Evolutionary conservation across 176 grass and related monocot species (phyloP), one percentile per base, ranked within the genome.

Genomic region (Cenchrus americanus): DNA sequence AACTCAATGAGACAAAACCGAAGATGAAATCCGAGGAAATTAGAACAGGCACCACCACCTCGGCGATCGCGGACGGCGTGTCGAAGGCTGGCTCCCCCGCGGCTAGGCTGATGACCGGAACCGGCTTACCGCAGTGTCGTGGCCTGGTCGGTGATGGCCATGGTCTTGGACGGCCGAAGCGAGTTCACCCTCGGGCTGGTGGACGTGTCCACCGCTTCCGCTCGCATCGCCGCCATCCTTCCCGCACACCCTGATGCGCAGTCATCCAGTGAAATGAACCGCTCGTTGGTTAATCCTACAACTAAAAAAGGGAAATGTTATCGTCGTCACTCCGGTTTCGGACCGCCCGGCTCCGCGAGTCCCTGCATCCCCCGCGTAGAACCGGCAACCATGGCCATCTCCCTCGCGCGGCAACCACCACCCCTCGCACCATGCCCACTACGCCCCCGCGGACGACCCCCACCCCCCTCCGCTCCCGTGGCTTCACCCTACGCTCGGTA

Each of bases 111-210:
- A 94, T 94, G 50, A 91, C 92, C 26, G 94, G 92, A 74, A 27
- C 92, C 92, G 43, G 94, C 87, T 86, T 92, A 92, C 8, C 87
- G 83, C 79, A 97, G 87, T 17, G 88, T 86, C 30, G 77, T 97
- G 52, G 94, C 94, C 70, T 90, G 90, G 71, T 97, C 94, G 42
- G 92, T 92, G 84, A 97, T 92, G 65, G 85, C 92, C 90, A 97
- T 94, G 50, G 94, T 97, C 90, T 97, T 97, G 30, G 94, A 97
- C 7, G 90, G 88, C 66, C 86, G 89, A 6, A 97, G 76, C 63
- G 94, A 80, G 63, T 75, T 94, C 77, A 97, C 94, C 72, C 85
- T 87, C 23, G 94, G 92, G 67, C 82, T 94, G 55, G 92, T 94
- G 27, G 94, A 85, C 2, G 75, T 22, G 77, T 97, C 94, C 10